Base-by-base conservation (phyloP, 148 eudicot genomes). In the Rhododendron kiyosumense region DNA sequence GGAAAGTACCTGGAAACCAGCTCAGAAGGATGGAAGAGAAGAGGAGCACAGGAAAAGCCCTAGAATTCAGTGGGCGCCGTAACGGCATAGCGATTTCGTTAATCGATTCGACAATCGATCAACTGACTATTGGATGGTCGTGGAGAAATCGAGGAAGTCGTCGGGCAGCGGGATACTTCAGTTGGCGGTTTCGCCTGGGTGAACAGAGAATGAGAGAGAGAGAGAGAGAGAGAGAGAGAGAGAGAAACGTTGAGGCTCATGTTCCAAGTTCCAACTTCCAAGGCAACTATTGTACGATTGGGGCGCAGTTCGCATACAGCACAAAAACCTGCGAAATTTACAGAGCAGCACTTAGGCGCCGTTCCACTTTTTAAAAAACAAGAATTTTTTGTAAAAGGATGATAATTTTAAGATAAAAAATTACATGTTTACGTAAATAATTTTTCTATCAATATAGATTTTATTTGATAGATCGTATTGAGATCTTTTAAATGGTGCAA, bases 1-100 rank as follows among this genome's bases (percentile, higher is more conserved):
- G 7, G 32, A 78, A 45, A 8, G 9, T 87, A 93, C 95, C 95
- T 88, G 93, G 88, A 81, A 87, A 91, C 85, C 45, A 90, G 90
- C 41, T 86, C 74, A 93, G 89, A 84, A 92, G 71, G 78, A 90
- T 54, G 79, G 48, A 84, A 81, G 57, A 57, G 20, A 84, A 67
- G 84, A 87, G 34, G 28, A 57, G 36, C 46, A 77, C 6, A 69
- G 43, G 5, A n/a, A 87, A 57, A 89, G 77, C 81, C 90, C 88
- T 77, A 77, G 59, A 57, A 69, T 49, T 81, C 84, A 89, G 22
- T 59, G 80, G 90, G 81, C 81, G 85, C 20, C 84, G 84, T 45
- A 82, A 67, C 82, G 77, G 41, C 86, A 84, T 84, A 36, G 86
- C 69, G 81, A 57, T n/a, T 83, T 13, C 12, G 67, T 49, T 59